Percentiles rank a stretch among this genome's conserved stretches.
Evolutionary conservation across 1,284 basidiomycete species (phyloP).

Genomic region (Athelia sp.): DNA sequence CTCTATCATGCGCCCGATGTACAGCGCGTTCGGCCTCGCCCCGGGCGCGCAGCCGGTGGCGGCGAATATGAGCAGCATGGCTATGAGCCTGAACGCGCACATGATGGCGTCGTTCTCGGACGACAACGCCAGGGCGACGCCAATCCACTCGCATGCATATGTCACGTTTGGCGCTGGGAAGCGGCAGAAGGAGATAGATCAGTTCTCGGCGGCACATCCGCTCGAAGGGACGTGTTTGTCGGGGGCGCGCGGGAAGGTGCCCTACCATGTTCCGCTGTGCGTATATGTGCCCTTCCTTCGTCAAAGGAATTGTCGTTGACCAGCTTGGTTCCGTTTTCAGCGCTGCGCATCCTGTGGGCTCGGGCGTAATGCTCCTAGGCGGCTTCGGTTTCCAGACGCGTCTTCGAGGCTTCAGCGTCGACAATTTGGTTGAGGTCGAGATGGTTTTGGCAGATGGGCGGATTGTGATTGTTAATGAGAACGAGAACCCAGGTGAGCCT

Average conservation of each 20-base stretch:
- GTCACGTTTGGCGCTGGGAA: conserved; percentile 82
- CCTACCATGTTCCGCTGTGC: conserved; percentile 82
- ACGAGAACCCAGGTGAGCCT: conserved; percentile 54
- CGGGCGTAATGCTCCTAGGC: conserved; percentile 36
- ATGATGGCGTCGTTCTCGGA: not conserved
- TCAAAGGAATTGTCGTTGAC: conserved; percentile 8
- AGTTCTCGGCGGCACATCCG: conserved; percentile 67
- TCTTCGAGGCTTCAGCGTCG: conserved; percentile 79
- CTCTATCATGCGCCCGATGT: conserved; percentile 24
- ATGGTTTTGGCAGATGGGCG: conserved; percentile 79
- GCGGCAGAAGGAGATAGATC: conserved; percentile 77
- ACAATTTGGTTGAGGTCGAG: conserved; percentile 82
- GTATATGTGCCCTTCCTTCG: conserved; percentile 20
- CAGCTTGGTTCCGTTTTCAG: conserved; percentile 26
- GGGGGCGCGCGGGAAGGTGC: conserved; percentile 51
- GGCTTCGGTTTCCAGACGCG: conserved; percentile 53
- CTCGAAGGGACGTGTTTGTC: conserved; percentile 51
- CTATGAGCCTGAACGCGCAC: no score
- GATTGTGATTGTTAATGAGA: conserved; percentile 66
- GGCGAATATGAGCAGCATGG: conserved; percentile 7
- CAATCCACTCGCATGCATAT: conserved; percentile 65
- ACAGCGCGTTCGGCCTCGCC: conserved; percentile 21
- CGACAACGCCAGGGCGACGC: conserved; percentile 11
- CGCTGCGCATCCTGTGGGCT: conserved; percentile 72
- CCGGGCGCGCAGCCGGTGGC: conserved; percentile 10